Evolutionary conservation across 108 stramenopile species (phyloP).

Genomic region (Chaetoceros muelleri): DNA sequence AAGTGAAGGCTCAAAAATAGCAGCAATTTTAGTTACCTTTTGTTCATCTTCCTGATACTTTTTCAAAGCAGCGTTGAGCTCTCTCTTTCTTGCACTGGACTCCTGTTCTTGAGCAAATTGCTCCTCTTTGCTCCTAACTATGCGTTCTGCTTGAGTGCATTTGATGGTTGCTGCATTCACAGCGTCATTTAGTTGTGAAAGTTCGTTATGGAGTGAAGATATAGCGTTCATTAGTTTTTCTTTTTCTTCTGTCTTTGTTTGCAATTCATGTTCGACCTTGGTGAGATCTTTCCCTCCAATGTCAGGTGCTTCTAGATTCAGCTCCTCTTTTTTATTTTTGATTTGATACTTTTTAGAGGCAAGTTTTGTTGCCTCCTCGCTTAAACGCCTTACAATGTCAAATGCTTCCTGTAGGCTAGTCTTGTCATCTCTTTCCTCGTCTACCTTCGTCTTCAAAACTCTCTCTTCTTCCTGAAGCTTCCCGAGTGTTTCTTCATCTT

Average conservation of each 20-base stretch:
- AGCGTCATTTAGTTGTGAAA: constrained; percentile 35
- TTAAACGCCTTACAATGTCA: background rate
- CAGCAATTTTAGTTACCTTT: background rate
- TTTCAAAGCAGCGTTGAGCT: constrained; percentile 29
- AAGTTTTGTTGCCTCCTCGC: background rate
- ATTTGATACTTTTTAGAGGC: constrained; percentile 18
- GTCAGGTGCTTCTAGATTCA: constrained; percentile 13
- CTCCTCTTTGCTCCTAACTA: constrained; percentile 46
- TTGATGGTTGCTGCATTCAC: constrained; percentile 19
- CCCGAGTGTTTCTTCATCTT: background rate
- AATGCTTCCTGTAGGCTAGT: background rate
- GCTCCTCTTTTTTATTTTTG: constrained; percentile 40
- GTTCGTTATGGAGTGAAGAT: constrained; percentile 46
- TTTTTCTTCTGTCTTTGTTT: constrained; percentile 30
- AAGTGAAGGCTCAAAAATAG: background rate
- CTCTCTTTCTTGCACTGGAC: constrained; percentile 26
- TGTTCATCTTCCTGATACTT: constrained; percentile 29
- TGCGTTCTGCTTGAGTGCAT: constrained; percentile 23
- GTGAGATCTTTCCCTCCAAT: constrained; percentile 41
- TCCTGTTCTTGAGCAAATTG: constrained; percentile 49
- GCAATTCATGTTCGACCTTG: constrained; percentile 47
- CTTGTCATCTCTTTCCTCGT: background rate
- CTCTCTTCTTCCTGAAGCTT: background rate
- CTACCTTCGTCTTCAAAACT: background rate
- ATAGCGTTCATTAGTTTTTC: constrained; percentile 29